Evolutionary conservation across 2,329 filamentous ascomycete species (phyloP).

Genomic region (Nigrospora sphaerica): DNA sequence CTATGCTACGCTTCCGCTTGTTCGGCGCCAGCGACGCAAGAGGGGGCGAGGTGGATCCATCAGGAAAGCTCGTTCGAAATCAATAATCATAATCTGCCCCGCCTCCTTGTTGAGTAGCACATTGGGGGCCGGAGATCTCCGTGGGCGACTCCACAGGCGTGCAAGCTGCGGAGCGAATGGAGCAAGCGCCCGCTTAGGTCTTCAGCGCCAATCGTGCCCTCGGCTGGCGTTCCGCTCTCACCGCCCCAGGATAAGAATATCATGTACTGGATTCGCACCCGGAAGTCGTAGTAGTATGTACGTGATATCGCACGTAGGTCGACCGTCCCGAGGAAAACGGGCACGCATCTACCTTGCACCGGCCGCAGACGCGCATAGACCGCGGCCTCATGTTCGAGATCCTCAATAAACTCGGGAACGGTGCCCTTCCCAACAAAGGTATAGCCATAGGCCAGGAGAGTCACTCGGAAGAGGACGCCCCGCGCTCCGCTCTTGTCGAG

Average conservation of each 20-base stretch:
- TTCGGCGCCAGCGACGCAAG: slow-evolving; percentile 14
- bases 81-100: slow-evolving; percentile 19
- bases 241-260: slow-evolving; percentile 28
- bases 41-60: slow-evolving; percentile 8
- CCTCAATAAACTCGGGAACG: slow-evolving; percentile 18
- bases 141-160: slow-evolving; percentile 18
- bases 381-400: slow-evolving; percentile 26
- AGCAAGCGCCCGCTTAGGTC: slow-evolving; percentile 2
- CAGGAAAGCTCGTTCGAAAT: slow-evolving; percentile 22
- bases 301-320: slow-evolving; percentile 23
- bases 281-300: slow-evolving; percentile 24
- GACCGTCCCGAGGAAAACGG: slow-evolving; percentile 29
- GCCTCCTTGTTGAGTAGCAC: slow-evolving; percentile 17
- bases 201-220: not conserved
- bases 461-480: slow-evolving; percentile 32
- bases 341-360: slow-evolving; percentile 26
- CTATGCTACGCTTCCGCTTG: slow-evolving; percentile 7
- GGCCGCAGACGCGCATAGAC: slow-evolving; percentile 26
- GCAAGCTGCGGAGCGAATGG: slow-evolving; percentile 11
- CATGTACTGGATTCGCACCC: slow-evolving; percentile 24
- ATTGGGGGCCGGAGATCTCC: slow-evolving; percentile 16
- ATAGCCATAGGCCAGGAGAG: slow-evolving; percentile 32
- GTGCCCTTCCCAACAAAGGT: slow-evolving; percentile 35
- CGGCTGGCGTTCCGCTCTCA: slow-evolving; percentile 3
- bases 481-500: slow-evolving; percentile 23